Conservation (phyloP, 768 basidiomycete species). For the Pleurotus tuoliensis region DNA sequence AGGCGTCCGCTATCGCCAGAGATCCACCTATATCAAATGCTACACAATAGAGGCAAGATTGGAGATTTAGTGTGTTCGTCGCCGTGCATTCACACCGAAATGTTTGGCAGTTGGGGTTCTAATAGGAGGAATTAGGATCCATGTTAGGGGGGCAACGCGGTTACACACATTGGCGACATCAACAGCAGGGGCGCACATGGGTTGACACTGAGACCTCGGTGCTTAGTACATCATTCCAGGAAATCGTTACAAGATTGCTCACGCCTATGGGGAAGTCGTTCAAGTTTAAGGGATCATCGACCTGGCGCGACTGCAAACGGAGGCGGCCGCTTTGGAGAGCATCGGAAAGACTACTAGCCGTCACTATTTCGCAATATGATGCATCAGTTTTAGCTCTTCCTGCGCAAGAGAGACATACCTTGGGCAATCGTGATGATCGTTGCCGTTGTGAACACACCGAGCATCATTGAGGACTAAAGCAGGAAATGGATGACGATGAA, state of each 20-base stretch:
- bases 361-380: too few species aligned
- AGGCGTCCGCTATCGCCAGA: too few species aligned
- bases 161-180: too few species aligned
- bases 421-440: too few species aligned
- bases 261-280: background rate
- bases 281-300: background rate
- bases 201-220: background rate
- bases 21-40: background rate
- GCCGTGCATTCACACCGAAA: background rate
- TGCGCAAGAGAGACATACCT: too few species aligned
- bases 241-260: background rate
- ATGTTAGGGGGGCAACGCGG: background rate
- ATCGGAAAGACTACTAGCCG: too few species aligned
- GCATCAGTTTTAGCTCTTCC: too few species aligned
- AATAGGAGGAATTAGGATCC: background rate
- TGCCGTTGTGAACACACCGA: too few species aligned
- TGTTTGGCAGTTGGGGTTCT: conserved; percentile 5
- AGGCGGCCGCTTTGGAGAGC: background rate
- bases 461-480: too few species aligned
- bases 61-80: background rate
- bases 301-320: background rate
- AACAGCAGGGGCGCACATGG: background rate
- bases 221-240: too few species aligned
- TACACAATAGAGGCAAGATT: background rate
- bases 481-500: too few species aligned